These are phyloP conservation scores for Mollisia scopiformis DNA, from an alignment of 2,329 filamentous ascomycete genomes.

Conservation along the genomic window DNA sequence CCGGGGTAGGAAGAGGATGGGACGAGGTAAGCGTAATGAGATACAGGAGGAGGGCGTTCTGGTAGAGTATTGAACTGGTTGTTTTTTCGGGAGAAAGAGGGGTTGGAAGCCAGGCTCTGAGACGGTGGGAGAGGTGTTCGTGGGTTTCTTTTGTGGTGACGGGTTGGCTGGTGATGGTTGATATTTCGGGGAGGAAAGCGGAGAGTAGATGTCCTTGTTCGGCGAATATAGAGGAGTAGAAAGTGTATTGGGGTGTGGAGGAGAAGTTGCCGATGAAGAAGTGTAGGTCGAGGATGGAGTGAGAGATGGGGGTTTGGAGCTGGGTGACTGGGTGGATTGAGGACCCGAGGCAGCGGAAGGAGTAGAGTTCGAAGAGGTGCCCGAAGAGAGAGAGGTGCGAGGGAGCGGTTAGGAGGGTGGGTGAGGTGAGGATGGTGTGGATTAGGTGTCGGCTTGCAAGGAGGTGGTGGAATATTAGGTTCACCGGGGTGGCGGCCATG, in stretches of 20 bases:
- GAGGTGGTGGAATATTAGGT: conserved; percentile 8
- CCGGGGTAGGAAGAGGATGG: background rate
- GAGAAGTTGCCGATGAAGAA: conserved; percentile 5
- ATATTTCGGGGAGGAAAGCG: conserved; percentile 2
- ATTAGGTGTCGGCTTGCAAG: conserved; percentile 10
- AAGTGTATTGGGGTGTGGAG: conserved; percentile 1
- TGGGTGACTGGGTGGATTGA: background rate
- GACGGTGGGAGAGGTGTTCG: background rate
- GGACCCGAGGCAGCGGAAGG: background rate
- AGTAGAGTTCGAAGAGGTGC: conserved; percentile 11
- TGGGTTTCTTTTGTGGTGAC: background rate
- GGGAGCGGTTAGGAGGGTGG: background rate
- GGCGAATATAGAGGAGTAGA: background rate
- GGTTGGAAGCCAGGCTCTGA: background rate
- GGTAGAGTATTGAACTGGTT: conserved; percentile 3
- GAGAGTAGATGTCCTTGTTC: background rate
- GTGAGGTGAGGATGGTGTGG: background rate
- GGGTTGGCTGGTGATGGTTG: background rate
- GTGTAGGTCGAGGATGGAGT: background rate
- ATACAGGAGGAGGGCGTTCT: conserved; percentile 12
- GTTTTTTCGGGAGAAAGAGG: background rate
- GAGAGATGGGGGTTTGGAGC: background rate
- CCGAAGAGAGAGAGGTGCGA: conserved; percentile 3
- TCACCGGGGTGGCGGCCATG: background rate
- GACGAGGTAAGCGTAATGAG: background rate